Conservation (phyloP, 2,329 filamentous ascomycete genomes). For the Scedosporium dehoogii region DNA sequence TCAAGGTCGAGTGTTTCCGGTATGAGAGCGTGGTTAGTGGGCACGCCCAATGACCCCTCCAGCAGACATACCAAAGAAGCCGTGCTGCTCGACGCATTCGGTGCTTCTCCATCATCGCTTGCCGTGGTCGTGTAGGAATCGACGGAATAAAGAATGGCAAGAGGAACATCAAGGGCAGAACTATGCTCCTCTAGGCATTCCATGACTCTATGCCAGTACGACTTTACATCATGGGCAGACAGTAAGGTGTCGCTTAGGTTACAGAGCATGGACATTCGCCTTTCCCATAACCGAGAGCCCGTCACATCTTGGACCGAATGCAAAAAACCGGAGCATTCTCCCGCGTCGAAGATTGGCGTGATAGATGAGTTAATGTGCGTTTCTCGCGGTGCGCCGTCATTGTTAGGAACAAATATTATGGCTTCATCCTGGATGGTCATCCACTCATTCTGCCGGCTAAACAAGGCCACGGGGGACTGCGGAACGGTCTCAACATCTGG, state of each 20-base stretch:
- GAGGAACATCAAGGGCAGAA: conserved; percentile 37
- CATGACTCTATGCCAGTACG: conserved; percentile 37
- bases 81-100: conserved; percentile 22
- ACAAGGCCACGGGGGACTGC: conserved; percentile 2
- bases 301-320: conserved; percentile 38
- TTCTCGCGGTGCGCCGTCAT: conserved; percentile 30
- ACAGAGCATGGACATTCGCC: conserved; percentile 38
- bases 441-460: conserved; percentile 16
- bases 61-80: conserved; percentile 22
- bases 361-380: conserved; percentile 36
- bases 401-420: conserved; percentile 31
- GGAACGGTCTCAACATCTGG: conserved; percentile 29
- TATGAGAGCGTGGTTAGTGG: conserved; percentile 30
- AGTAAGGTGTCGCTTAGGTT: conserved; percentile 35
- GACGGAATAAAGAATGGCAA: conserved; percentile 42
- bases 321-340: conserved; percentile 33
- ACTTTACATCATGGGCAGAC: conserved; percentile 31
- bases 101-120: conserved; percentile 11
- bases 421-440: conserved; percentile 31
- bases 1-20: conserved; percentile 26
- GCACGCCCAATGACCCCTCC: conserved; percentile 36
- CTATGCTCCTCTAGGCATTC: conserved; percentile 31
- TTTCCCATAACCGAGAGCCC: conserved; percentile 34
- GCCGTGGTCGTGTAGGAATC: conserved; percentile 21
- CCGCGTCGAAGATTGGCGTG: conserved; percentile 20